These are phyloP conservation scores for Cladosporium sp. DNA, from an alignment of 2,329 filamentous ascomycete species.

Conservation along the genomic window DNA sequence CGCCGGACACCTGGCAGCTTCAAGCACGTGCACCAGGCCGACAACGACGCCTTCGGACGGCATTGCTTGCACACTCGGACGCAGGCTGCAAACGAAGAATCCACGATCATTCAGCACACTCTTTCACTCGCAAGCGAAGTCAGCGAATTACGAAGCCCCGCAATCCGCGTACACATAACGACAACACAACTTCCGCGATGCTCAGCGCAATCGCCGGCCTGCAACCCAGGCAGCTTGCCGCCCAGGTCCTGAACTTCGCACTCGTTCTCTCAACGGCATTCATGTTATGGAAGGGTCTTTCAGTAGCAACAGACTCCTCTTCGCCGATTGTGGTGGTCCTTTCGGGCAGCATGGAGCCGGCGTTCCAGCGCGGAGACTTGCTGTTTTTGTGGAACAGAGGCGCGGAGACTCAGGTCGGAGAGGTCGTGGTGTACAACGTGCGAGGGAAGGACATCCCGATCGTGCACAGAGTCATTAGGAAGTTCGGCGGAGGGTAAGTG, in stretches of 20 bases:
- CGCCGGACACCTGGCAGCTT: too few species aligned
- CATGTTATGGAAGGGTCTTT: slow-evolving; percentile 87
- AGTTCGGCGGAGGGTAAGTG: slow-evolving; percentile 54
- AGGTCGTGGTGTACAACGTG: slow-evolving; percentile 77
- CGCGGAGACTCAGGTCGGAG: slow-evolving; percentile 59
- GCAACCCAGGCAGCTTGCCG: slow-evolving; percentile 73
- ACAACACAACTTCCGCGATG: slow-evolving; percentile 45
- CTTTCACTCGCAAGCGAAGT: too few species aligned
- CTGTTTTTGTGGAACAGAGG: slow-evolving; percentile 70
- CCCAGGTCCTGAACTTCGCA: slow-evolving; percentile 83
- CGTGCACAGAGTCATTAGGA: slow-evolving; percentile 82
- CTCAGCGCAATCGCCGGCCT: slow-evolving; percentile 56
- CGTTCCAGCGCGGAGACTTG: slow-evolving; percentile 71
- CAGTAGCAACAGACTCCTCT: slow-evolving; percentile 60
- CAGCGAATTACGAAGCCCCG: neutral
- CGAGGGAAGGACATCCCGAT: slow-evolving; percentile 94
- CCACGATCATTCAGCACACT: too few species aligned
- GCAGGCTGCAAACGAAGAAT: too few species aligned
- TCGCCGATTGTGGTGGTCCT: slow-evolving; percentile 76
- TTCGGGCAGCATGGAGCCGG: slow-evolving; percentile 77
- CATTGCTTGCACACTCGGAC: too few species aligned
- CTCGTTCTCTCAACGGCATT: slow-evolving; percentile 86
- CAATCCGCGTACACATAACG: neutral
- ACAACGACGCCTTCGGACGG: too few species aligned
- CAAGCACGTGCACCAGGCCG: too few species aligned